phyloP scores from a whole-genome alignment of 176 grass and related monocot genomes.

The Ensete glaucum region DNA sequence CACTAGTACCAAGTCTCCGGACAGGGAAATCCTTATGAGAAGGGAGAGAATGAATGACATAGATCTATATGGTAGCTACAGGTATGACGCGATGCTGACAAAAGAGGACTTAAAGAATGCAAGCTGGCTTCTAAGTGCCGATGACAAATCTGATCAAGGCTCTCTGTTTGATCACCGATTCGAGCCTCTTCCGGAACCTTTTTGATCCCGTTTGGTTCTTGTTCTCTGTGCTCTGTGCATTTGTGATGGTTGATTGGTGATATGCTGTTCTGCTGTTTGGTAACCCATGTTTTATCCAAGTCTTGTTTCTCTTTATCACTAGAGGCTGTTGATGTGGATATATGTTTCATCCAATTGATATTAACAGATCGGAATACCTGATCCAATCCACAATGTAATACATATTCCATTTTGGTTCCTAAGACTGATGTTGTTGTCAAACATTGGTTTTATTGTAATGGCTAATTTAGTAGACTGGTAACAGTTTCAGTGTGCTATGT shows the following conservation, averaged over 20 bases:
- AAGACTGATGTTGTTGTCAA: neutral
- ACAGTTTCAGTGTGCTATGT: no score
- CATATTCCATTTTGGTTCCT: neutral
- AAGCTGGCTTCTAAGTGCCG: constrained; percentile 64
- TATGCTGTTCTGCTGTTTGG: neutral
- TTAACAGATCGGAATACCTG: neutral
- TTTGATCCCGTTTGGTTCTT: constrained; percentile 40
- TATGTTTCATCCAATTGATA: constrained; percentile 4
- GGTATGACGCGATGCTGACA: constrained; percentile 69
- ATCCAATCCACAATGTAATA: constrained; percentile 9
- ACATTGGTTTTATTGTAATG: neutral
- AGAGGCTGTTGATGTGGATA: constrained; percentile 7
- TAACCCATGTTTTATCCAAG: neutral
- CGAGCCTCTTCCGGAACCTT: constrained; percentile 71
- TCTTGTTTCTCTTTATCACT: neutral
- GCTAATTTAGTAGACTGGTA: neutral
- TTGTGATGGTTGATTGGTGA: neutral
- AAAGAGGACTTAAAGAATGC: constrained; percentile 75
- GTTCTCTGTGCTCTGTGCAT: no score
- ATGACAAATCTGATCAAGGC: constrained; percentile 75
- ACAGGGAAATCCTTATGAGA: constrained; percentile 43
- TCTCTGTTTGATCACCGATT: constrained; percentile 80
- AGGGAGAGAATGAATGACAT: constrained; percentile 67
- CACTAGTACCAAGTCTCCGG: constrained; percentile 39
- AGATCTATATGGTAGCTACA: constrained; percentile 57